These are phyloP conservation scores for Alternaria ventricosa DNA, from an alignment of 2,329 filamentous ascomycete species.

Conservation along the genomic window DNA sequence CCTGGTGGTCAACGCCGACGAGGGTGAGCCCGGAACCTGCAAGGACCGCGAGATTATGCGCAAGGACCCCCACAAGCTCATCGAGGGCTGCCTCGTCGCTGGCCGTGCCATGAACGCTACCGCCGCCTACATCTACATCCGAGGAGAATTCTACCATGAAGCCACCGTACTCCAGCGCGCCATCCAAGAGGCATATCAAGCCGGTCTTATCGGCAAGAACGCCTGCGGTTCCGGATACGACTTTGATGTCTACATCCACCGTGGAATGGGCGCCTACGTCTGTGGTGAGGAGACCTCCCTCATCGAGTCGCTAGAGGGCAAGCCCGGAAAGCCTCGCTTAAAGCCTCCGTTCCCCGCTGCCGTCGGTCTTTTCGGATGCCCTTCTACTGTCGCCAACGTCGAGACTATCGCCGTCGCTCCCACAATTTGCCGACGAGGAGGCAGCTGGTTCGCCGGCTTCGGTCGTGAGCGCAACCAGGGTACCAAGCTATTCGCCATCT, in stretches of 20 bases:
- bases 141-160: conserved; percentile 97
- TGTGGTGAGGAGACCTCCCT: conserved; percentile 98
- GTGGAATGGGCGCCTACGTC: conserved; percentile 95
- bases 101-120: conserved; percentile 99
- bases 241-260: conserved; percentile 96
- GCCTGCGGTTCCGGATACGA: conserved; percentile 96
- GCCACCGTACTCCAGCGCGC: conserved; percentile 90
- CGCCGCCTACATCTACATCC: conserved; percentile 99
- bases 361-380: conserved; percentile 97
- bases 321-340: conserved; percentile 96
- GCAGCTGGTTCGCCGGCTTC: conserved; percentile 90
- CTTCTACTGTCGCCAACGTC: conserved; percentile 96
- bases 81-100: conserved; percentile 95
- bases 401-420: conserved; percentile 96
- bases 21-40: conserved; percentile 98
- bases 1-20: conserved; percentile 96
- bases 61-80: conserved; percentile 98
- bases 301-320: conserved; percentile 97
- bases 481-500: conserved; percentile 98
- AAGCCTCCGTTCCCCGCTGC: conserved; percentile 99
- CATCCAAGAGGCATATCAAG: conserved; percentile 97
- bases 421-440: conserved; percentile 92
- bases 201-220: conserved; percentile 96
- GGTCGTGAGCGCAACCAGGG: conserved; percentile 95
- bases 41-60: conserved; percentile 99